Evolutionary conservation across 2,329 filamentous ascomycete genomes (phyloP).

Genomic region (Xylaria sp.): DNA sequence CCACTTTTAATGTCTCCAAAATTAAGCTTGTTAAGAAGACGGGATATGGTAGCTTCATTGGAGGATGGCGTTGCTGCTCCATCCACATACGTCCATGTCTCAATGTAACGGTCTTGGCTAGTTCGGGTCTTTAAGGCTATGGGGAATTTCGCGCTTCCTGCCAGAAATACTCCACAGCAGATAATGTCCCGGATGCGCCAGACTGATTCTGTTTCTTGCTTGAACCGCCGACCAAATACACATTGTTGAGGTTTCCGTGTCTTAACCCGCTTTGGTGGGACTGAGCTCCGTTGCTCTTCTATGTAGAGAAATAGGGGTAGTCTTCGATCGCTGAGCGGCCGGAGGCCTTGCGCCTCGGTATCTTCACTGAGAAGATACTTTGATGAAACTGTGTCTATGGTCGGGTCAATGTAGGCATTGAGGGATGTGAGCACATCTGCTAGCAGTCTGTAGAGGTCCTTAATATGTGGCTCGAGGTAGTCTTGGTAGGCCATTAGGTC

Average conservation of each 20-base stretch:
- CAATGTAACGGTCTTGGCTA: constrained; percentile 38
- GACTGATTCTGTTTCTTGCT: constrained; percentile 53
- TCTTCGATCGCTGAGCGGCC: constrained; percentile 43
- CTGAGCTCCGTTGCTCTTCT: constrained; percentile 36
- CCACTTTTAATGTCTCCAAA: constrained; percentile 34
- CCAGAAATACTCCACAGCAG: constrained; percentile 61
- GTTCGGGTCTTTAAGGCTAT: constrained; percentile 46
- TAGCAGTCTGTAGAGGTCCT: constrained; percentile 60
- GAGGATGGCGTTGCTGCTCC: constrained; percentile 34
- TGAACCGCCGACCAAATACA: constrained; percentile 49
- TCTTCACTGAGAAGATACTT: constrained; percentile 66
- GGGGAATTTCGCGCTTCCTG: constrained; percentile 55
- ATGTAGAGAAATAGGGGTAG: constrained; percentile 47
- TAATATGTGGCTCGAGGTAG: constrained; percentile 58
- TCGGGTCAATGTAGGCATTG: constrained; percentile 56
- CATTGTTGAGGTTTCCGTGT: constrained; percentile 55
- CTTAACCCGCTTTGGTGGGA: constrained; percentile 52
- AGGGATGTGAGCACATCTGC: constrained; percentile 61
- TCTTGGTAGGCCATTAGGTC: constrained; percentile 60
- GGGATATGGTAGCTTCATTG: constrained; percentile 41
- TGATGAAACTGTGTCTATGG: constrained; percentile 52
- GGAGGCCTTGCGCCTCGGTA: constrained; percentile 48
- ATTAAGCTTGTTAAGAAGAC: constrained; percentile 43
- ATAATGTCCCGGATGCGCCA: constrained; percentile 62
- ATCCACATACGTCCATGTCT: constrained; percentile 46